A percentile compares a stretch with the other conserved stretches of the same genome.
Conservation (phyloP, 2,329 filamentous ascomycete species). For the Fusarium redolens region DNA sequence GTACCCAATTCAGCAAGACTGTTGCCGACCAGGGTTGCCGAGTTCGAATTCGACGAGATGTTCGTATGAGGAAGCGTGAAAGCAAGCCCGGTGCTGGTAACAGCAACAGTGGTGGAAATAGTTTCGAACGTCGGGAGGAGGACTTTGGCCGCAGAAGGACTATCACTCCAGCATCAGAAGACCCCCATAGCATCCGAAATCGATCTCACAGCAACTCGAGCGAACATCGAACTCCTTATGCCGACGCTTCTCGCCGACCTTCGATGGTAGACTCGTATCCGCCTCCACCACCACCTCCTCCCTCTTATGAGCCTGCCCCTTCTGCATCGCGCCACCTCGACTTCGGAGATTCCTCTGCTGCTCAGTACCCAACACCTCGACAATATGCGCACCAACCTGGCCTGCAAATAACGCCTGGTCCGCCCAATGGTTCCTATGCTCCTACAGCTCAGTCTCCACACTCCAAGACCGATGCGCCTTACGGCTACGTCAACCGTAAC, state of each 20-base stretch:
- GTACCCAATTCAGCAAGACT: conserved; percentile 86
- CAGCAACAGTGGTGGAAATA: conserved; percentile 56
- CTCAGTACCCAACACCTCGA: conserved; percentile 51
- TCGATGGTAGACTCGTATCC: conserved; percentile 60
- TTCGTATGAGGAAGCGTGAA: conserved; percentile 88
- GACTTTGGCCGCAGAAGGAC: conserved; percentile 60
- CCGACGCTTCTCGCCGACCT: conserved; percentile 58
- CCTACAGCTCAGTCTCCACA: conserved; percentile 56
- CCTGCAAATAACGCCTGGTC: conserved; percentile 50
- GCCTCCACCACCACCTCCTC: conserved; percentile 52
- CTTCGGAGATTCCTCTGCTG: conserved; percentile 49
- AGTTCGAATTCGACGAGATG: conserved; percentile 93
- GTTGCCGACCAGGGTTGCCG: conserved; percentile 97
- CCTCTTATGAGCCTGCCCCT: conserved; percentile 48
- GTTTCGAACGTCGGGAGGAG: conserved; percentile 72
- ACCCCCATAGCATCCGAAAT: conserved; percentile 56
- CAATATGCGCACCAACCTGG: conserved; percentile 53
- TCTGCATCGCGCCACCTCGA: conserved; percentile 48
- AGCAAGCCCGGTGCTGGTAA: conserved; percentile 66
- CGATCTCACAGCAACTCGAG: conserved; percentile 72
- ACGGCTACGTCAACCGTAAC: conserved; percentile 46
- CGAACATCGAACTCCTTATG: conserved; percentile 58
- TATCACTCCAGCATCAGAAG: conserved; percentile 50
- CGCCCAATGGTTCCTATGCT: conserved; percentile 50
- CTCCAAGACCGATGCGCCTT: conserved; percentile 54